Conservation (phyloP, 371 early-diverging fungal species). For the Choanephora cucurbitarum region DNA sequence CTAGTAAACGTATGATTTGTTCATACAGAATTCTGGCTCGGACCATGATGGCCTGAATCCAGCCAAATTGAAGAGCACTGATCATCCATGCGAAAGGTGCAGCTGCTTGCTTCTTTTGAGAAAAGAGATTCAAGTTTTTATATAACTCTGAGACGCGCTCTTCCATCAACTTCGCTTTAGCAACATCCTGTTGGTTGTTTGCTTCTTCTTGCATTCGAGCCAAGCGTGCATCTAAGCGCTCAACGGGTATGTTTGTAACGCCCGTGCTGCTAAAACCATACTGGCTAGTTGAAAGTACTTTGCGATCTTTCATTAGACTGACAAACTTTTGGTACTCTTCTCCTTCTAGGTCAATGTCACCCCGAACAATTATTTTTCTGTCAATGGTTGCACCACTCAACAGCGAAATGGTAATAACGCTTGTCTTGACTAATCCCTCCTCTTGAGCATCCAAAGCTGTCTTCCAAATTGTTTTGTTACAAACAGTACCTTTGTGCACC, state of each 20-base stretch:
- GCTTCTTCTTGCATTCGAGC: constrained; percentile 25
- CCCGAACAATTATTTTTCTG: constrained; percentile 14
- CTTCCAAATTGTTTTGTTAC: constrained; percentile 25
- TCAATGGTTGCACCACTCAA: constrained; percentile 6
- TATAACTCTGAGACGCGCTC: constrained; percentile 2
- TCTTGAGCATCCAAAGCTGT: constrained; percentile 7
- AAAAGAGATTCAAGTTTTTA: constrained; percentile 9
- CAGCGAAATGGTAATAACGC: background rate
- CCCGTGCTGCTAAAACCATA: background rate
- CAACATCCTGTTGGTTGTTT: background rate
- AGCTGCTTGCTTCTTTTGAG: background rate
- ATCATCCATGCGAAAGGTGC: constrained; percentile 23
- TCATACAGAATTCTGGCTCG: constrained; percentile 47
- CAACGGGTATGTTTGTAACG: constrained; percentile 12
- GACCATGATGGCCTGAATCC: constrained; percentile 39
- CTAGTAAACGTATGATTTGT: constrained; percentile 28
- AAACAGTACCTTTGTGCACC: background rate
- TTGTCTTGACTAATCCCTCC: constrained; percentile 10
- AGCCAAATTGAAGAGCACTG: constrained; percentile 48
- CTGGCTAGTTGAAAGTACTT: background rate
- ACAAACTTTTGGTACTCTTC: constrained; percentile 21
- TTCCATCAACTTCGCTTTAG: constrained; percentile 12
- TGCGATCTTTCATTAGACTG: constrained; percentile 11
- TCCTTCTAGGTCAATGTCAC: constrained; percentile 20
- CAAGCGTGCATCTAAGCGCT: constrained; percentile 29